Percentiles rank a stretch among this genome's conserved stretches.
These are phyloP conservation scores for Lichenothelia convexa DNA, from an alignment of 495 filamentous ascomycete genomes.

Conservation along the genomic window DNA sequence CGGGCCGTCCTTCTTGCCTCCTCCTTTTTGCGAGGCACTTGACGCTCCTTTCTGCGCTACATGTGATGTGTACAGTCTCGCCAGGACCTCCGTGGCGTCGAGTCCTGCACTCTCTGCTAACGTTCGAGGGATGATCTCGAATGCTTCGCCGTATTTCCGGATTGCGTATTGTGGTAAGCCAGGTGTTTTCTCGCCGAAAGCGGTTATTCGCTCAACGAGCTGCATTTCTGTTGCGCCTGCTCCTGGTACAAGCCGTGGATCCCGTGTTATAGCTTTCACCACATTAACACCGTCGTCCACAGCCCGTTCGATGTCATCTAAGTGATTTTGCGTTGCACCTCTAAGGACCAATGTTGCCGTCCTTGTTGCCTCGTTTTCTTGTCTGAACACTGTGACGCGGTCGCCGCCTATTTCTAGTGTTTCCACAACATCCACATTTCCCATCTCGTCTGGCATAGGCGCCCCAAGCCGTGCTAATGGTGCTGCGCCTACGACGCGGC, in stretches of 20 bases:
- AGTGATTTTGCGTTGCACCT: slow-evolving; percentile 91
- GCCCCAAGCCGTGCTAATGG: slow-evolving; percentile 89
- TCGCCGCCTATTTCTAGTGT: slow-evolving; percentile 97
- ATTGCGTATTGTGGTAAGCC: slow-evolving; percentile 89
- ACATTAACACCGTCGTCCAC: slow-evolving; percentile 98
- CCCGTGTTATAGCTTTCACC: slow-evolving; percentile 93
- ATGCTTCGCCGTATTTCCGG: slow-evolving; percentile 92
- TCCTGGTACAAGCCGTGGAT: slow-evolving; percentile 77
- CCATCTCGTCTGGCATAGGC: slow-evolving; percentile 99
- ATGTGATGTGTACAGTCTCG: slow-evolving; percentile 80
- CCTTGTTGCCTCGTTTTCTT: slow-evolving; percentile 80
- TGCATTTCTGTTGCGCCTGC: slow-evolving; percentile 94
- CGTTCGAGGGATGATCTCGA: slow-evolving; percentile 88
- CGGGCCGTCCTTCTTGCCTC: slow-evolving; percentile 36
- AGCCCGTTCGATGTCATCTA: slow-evolving; percentile 92
- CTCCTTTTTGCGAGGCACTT: too few relatives aligned
- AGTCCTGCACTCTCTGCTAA: slow-evolving; percentile 87
- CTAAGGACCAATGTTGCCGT: slow-evolving; percentile 91
- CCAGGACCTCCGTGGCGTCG: slow-evolving; percentile 88
- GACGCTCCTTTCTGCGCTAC: too few relatives aligned
- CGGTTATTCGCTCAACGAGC: slow-evolving; percentile 76
- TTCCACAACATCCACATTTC: slow-evolving; percentile 83
- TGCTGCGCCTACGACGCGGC: slow-evolving; percentile 90
- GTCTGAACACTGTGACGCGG: slow-evolving; percentile 94
- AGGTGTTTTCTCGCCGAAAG: slow-evolving; percentile 75